phyloP scores from a whole-genome alignment of 345 rosid genomes.

The Populus deltoides region DNA sequence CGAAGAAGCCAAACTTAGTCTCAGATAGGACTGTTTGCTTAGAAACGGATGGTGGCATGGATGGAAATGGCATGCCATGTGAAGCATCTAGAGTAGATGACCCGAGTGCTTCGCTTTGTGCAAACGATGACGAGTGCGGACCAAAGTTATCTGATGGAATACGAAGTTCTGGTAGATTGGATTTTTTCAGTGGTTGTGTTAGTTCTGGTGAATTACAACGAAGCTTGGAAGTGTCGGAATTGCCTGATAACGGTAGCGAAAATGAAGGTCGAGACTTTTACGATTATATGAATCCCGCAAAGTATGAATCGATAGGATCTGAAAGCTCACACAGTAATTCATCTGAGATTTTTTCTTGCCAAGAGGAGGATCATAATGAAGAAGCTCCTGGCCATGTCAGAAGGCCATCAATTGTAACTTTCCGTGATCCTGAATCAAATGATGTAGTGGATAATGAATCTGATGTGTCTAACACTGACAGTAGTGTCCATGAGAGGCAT shows the following conservation, averaged over 20 bases:
- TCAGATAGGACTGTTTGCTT: constrained; percentile 2
- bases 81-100: constrained; percentile 30
- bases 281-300: constrained; percentile 30
- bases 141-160: not conserved
- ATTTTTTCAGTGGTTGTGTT: constrained; percentile 22
- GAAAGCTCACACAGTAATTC: constrained; percentile 32
- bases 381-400: constrained; percentile 32
- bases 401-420: constrained; percentile 52
- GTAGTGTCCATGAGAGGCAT: constrained; percentile 24
- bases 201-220: constrained; percentile 12
- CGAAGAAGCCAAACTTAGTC: constrained; percentile 19
- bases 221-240: constrained; percentile 12
- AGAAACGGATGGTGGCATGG: constrained; percentile 7
- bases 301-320: constrained; percentile 25
- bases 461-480: constrained; percentile 34
- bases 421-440: constrained; percentile 44
- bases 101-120: constrained; percentile 11
- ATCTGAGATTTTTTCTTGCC: constrained; percentile 35
- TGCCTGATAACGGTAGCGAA: constrained; percentile 9
- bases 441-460: constrained; percentile 37
- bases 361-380: constrained; percentile 32
- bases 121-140: not conserved
- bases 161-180: constrained; percentile 14
- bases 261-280: constrained; percentile 17
- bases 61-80: constrained; percentile 5